These are phyloP conservation scores for Geotrichum carabidarum DNA, from an alignment of 1,139 yeast species.

Conservation along the genomic window DNA sequence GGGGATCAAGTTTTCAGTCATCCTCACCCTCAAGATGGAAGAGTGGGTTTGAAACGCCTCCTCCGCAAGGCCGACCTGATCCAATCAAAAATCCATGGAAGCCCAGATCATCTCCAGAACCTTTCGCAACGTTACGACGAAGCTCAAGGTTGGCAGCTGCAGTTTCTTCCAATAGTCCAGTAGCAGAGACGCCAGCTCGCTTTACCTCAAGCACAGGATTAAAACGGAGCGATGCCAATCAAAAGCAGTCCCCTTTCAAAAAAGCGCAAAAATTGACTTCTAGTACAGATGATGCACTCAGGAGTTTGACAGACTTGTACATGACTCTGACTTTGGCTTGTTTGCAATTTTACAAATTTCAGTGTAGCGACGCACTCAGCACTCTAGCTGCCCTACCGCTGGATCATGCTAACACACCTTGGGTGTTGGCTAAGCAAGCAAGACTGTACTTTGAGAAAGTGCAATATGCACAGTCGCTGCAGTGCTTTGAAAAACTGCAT, in stretches of 20 bases:
- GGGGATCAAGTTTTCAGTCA: too few species aligned
- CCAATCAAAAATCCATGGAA: too few species aligned
- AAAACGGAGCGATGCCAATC: background rate
- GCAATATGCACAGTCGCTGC: constrained; percentile 71
- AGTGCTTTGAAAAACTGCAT: constrained; percentile 58
- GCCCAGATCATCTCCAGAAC: too few species aligned
- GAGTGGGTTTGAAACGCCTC: too few species aligned
- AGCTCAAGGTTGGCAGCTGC: too few species aligned
- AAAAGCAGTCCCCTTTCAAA: constrained; percentile 1
- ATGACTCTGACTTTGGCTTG: constrained; percentile 60
- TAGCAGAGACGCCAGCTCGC: too few species aligned
- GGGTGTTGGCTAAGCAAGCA: constrained; percentile 79
- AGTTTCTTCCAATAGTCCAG: too few species aligned
- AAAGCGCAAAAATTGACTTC: background rate
- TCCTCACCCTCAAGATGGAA: too few species aligned
- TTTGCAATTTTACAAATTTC: constrained; percentile 61
- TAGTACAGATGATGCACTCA: constrained; percentile 8
- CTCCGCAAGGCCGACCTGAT: too few species aligned
- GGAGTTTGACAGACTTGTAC: constrained; percentile 47
- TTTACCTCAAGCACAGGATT: too few species aligned
- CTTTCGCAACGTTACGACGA: too few species aligned
- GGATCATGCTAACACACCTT: constrained; percentile 67
- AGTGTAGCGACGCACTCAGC: constrained; percentile 76
- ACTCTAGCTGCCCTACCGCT: constrained; percentile 59
- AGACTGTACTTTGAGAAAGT: constrained; percentile 81